These are phyloP conservation scores for Fraxinus xanthoxyloides DNA, from an alignment of 305 asterid species.

Conservation along the genomic window DNA sequence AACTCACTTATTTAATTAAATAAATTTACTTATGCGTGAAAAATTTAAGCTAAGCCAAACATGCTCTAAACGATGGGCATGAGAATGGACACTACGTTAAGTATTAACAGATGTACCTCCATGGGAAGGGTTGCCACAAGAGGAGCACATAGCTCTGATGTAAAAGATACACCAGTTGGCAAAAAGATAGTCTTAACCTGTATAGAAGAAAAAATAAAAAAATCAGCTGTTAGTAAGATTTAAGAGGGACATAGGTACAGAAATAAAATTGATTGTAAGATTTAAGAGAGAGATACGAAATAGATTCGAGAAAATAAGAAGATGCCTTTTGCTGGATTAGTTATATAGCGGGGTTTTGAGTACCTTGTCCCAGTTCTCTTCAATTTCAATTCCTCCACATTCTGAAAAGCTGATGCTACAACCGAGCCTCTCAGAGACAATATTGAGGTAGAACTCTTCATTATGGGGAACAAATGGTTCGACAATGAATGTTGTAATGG, in stretches of 20 bases:
- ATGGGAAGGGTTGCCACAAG: constrained; percentile 84
- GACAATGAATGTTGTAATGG: constrained; percentile 84
- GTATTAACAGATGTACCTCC: constrained; percentile 49
- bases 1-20: neutral
- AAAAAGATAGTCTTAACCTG: constrained; percentile 75
- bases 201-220: neutral
- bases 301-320: neutral
- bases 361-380: constrained; percentile 99
- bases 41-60: neutral
- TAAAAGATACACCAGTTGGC: constrained; percentile 59
- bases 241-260: neutral
- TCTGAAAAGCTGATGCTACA: constrained; percentile 92
- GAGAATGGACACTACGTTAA: neutral
- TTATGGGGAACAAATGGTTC: constrained; percentile 91
- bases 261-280: neutral
- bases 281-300: neutral
- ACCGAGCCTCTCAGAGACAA: constrained; percentile 91
- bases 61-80: neutral
- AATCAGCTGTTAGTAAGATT: neutral
- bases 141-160: constrained; percentile 72
- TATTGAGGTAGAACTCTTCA: constrained; percentile 76
- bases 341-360: neutral
- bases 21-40: neutral
- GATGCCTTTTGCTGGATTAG: constrained; percentile 8
- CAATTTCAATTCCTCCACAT: constrained; percentile 97